Base-by-base conservation (phyloP, 2,329 filamentous ascomycete species). In the Diaporthe sp. region DNA sequence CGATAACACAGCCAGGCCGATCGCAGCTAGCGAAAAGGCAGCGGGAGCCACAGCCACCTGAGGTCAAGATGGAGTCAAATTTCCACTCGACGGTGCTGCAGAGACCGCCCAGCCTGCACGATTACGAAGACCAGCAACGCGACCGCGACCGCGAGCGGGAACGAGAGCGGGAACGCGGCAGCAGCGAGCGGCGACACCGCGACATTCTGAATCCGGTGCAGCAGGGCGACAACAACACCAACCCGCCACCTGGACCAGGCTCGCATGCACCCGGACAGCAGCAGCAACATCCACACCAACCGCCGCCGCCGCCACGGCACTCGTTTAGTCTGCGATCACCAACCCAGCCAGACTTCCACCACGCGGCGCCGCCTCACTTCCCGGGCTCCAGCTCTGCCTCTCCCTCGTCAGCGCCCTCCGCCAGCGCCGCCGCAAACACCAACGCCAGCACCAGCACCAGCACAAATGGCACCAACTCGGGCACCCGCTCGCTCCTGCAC, bases 1-100 rank as follows among this genome's bases (percentile, higher is more conserved):
- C 13, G 31, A 55, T 12, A 44, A 46, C 5, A 57, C 7, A 53
- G 34, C 44, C 61, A 37, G 42, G 42, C 34, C 17, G 28, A 44
- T 8, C 34, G 31, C 25, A 62, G 53, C n/a, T 22, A 57, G n/a
- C 44, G 44, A 51, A 61, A 22, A 19, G 51, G 49, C 7, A 39
- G 34, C 10, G 59, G 25, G 22, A 68, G 44, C 22, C 34, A 22
- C 58, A 37, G 42, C 55, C 55, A 62, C 37, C 15, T 28, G 44
- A 51, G 75, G 73, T 61, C 80, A 80, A 74, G 76, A 88, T 88
- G 86, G 86, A 88, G 74, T 84, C 84, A 78, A 85, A 85, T 79
- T 89, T 88, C 78, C 86, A 83, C 78, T 88, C 88, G 77, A 88
- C 86, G 67, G 86, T 89, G 80, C 83, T 89, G 82, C 87, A 87